Evolutionary conservation across 192 early-diverging fungal species (phyloP).

Genomic region (Backusella macrospora): DNA sequence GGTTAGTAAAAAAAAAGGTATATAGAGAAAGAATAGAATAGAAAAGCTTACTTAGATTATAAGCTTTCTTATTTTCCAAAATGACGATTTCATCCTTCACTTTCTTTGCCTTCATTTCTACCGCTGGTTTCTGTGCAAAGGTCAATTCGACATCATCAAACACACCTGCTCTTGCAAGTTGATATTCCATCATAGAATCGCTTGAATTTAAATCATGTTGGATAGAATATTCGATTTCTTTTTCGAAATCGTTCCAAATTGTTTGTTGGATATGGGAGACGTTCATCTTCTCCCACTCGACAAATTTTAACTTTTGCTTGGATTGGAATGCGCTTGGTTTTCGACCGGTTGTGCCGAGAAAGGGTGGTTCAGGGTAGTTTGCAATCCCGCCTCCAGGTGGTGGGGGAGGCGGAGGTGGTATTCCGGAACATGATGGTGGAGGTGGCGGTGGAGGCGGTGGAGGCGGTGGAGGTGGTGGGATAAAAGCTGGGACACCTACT

Average conservation of each 20-base stretch:
- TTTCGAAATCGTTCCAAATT: slow-evolving; percentile 52
- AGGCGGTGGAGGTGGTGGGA: slow-evolving; percentile 32
- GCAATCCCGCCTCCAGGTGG: not conserved
- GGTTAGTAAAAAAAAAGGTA: too few relatives aligned
- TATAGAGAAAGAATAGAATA: too few relatives aligned
- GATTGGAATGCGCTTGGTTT: slow-evolving; percentile 48
- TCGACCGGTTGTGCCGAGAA: slow-evolving; percentile 24
- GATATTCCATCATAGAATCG: slow-evolving; percentile 28
- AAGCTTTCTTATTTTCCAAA: slow-evolving; percentile 68
- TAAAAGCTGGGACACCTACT: not conserved
- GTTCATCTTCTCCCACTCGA: slow-evolving; percentile 83
- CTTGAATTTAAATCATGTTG: slow-evolving; percentile 4
- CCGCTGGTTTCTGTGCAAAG: slow-evolving; percentile 47
- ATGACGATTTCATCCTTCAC: slow-evolving; percentile 58
- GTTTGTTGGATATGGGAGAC: slow-evolving; percentile 63
- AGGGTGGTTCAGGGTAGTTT: slow-evolving; percentile 44
- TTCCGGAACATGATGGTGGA: slow-evolving; percentile 28
- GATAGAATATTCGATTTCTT: slow-evolving; percentile 8
- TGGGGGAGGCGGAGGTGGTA: slow-evolving; percentile 39
- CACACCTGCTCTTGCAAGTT: slow-evolving; percentile 38
- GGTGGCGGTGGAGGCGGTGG: slow-evolving; percentile 25
- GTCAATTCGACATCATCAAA: slow-evolving; percentile 38
- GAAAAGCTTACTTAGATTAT: slow-evolving; percentile 58
- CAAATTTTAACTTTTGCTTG: slow-evolving; percentile 71
- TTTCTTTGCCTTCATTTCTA: slow-evolving; percentile 38